Base-by-base conservation (phyloP, 2,329 filamentous ascomycete species). In the Claviceps paspali region DNA sequence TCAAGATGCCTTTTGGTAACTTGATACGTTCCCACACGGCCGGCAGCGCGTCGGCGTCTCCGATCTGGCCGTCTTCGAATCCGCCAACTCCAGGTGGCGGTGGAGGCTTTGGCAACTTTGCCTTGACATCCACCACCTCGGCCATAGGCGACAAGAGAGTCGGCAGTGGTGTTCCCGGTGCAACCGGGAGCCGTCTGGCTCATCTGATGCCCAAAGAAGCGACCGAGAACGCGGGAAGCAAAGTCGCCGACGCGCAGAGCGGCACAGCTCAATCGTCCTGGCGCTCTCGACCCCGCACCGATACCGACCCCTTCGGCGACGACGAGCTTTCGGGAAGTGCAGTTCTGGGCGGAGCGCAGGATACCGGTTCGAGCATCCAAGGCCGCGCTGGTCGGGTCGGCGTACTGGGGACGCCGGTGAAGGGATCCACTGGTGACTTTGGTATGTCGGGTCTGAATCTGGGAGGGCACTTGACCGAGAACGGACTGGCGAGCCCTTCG, bases 51-150 rank as follows among this genome's bases (percentile, higher is more conserved):
- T 60, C 54, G 4, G 64, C 70, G 44, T 63, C 61, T 17, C 49
- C 54, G 11, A 68, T 60, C 7, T 63, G 60, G 60, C 54, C 57
- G 15, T 48, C 57, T 4, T 55, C 72, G 11, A 68, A 73, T 17
- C 72, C 73, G 38, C 67, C 65, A 35, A 70, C 78, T 30, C 70
- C 74, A 10, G 75, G 82, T 48, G 75, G 82, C 47, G 70, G 78
- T 6, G 86, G 88, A 24, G 79, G 79, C 17, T 98, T 98, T 59
- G 88, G 88, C 9, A 91, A 78, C 50, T 96, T 96, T 56, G 79
- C 82, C n/a, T 57, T 92, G 36, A 59, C 62, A 33, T 59, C 62
- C 33, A 58, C 72, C 22, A 66, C 69, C 24, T 64, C 71, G 14
- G 60, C 70, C 6, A 65, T 74, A 22, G 63, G 68, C 4, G 84